phyloP scores from a whole-genome alignment of 371 early-diverging fungal genomes.

The Blyttiomyces sp. region DNA sequence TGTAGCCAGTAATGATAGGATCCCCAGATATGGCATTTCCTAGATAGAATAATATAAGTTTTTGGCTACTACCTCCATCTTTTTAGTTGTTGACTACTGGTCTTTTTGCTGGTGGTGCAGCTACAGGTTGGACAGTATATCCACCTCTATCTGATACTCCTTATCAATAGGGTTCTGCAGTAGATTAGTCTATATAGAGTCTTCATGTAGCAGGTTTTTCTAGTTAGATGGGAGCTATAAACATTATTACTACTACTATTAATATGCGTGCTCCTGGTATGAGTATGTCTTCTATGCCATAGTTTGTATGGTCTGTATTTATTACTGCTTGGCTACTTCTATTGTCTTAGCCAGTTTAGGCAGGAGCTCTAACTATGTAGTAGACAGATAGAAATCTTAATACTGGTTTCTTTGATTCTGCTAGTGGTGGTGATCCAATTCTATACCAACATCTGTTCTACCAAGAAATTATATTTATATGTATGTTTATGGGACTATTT shows the following conservation, averaged over 20 bases:
- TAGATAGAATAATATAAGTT: slow-evolving; percentile 56
- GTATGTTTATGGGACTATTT: too few species aligned
- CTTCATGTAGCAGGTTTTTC: slow-evolving; percentile 45
- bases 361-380: slow-evolving; percentile 36
- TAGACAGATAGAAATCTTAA: slow-evolving; percentile 54
- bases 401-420: slow-evolving; percentile 55
- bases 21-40: slow-evolving; percentile 51
- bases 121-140: slow-evolving; percentile 49
- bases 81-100: slow-evolving; percentile 56
- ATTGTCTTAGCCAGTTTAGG: slow-evolving; percentile 31
- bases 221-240: slow-evolving; percentile 44
- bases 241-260: slow-evolving; percentile 47
- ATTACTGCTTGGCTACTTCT: slow-evolving; percentile 34
- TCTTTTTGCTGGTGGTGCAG: slow-evolving; percentile 54
- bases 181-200: slow-evolving; percentile 48
- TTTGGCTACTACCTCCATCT: slow-evolving; percentile 58
- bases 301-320: slow-evolving; percentile 47
- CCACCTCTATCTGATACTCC: slow-evolving; percentile 48
- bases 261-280: slow-evolving; percentile 53
- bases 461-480: neutral
- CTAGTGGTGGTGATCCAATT: slow-evolving; percentile 52
- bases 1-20: slow-evolving; percentile 54
- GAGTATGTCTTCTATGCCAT: slow-evolving; percentile 42
- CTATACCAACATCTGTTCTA: slow-evolving; percentile 51
- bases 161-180: slow-evolving; percentile 45